Evolutionary conservation across 164 flowering plant species (phyloP).

Genomic region (Euptelea pleiosperma): DNA sequence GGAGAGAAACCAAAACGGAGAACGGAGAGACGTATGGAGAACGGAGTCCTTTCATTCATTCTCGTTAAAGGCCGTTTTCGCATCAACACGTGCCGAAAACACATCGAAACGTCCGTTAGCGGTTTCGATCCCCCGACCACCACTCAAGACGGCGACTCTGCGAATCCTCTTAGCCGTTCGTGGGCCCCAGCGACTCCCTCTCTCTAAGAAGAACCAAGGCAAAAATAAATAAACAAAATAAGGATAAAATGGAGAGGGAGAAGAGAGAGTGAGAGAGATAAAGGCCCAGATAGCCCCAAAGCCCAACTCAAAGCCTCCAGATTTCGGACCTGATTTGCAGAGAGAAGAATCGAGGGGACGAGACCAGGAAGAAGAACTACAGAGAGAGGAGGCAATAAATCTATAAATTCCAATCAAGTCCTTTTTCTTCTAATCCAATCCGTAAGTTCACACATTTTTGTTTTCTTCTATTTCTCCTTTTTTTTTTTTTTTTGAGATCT

Average conservation of each 20-base stretch:
- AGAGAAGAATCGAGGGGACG: slow-evolving; percentile 24
- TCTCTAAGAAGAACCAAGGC: no score
- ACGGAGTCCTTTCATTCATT: slow-evolving; percentile 6
- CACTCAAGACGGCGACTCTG: no score
- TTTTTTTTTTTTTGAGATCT: neutral
- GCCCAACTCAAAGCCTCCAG: slow-evolving; percentile 23
- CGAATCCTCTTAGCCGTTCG: neutral
- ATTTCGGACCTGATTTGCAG: slow-evolving; percentile 35
- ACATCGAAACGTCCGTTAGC: no score
- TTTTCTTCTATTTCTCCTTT: neutral
- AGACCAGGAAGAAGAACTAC: slow-evolving; percentile 16
- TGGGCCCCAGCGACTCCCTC: slow-evolving; percentile 1
- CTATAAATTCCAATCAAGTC: slow-evolving; percentile 28
- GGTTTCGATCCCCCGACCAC: no score
- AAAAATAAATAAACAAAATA: neutral
- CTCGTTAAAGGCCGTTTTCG: slow-evolving; percentile 2
- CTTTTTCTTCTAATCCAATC: slow-evolving; percentile 33
- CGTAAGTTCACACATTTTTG: slow-evolving; percentile 33
- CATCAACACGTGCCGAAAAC: slow-evolving; percentile 6
- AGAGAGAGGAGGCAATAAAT: slow-evolving; percentile 1
- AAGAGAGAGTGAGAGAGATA: slow-evolving; percentile 5
- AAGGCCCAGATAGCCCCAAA: slow-evolving; percentile 17
- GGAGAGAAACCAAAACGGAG: neutral
- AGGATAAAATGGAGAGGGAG: neutral
- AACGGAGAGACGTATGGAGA: neutral